phyloP scores from a whole-genome alignment of 1,139 yeast genomes.

The Debaryomyces psychrophilus region DNA sequence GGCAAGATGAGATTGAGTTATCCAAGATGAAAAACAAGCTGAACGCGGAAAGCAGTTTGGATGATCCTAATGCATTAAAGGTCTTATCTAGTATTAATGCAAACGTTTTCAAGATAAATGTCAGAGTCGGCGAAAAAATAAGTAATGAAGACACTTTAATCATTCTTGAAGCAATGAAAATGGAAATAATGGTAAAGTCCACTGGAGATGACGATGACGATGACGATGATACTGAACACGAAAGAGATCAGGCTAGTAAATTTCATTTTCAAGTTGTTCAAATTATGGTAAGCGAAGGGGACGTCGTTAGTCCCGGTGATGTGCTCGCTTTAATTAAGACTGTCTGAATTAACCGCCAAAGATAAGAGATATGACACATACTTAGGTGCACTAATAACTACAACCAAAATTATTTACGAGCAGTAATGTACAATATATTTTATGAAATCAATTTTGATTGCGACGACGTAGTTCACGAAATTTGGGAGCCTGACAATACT shows the following conservation, averaged over 20 bases:
- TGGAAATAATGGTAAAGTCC: conserved; percentile 41
- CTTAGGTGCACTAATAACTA: no score
- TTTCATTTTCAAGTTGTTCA: conserved; percentile 25
- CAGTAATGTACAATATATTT: no score
- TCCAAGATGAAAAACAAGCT: conserved; percentile 24
- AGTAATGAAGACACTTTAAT: conserved; percentile 34
- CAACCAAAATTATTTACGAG: no score
- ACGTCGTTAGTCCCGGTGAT: conserved; percentile 35
- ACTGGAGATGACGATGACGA: conserved; percentile 16
- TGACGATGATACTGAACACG: conserved; percentile 12
- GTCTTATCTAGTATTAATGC: conserved; percentile 33
- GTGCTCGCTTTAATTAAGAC: conserved; percentile 14
- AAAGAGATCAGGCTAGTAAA: not conserved
- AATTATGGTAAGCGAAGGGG: conserved; percentile 33
- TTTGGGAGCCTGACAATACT: no score
- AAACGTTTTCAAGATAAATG: conserved; percentile 28
- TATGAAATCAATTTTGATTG: no score
- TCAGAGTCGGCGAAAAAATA: conserved; percentile 31
- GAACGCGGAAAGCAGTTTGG: conserved; percentile 19
- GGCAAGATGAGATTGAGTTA: conserved; percentile 29
- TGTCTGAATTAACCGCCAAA: not conserved
- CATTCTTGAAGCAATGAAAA: conserved; percentile 49
- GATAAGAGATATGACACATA: no score
- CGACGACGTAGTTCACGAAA: no score
- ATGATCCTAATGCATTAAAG: conserved; percentile 28